phyloP scores from a whole-genome alignment of 1,139 yeast species.

The Hyphopichia burtonii region DNA sequence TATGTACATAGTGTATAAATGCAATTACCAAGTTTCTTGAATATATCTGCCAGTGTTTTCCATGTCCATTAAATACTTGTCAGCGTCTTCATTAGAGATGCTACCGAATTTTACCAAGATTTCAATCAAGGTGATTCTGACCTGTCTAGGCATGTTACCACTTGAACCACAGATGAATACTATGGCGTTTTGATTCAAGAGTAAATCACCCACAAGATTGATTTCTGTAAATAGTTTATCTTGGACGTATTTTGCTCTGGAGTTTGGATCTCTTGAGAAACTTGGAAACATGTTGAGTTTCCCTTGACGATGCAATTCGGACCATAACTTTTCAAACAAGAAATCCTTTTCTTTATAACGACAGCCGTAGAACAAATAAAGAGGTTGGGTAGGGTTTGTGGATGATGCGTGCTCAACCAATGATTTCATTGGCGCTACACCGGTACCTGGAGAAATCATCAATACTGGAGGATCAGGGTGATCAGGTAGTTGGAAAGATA shows the following conservation, averaged over 20 bases:
- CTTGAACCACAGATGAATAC: conserved; percentile 88
- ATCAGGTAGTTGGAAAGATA: conserved; percentile 26
- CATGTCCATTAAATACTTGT: conserved; percentile 51
- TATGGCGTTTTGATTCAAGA: conserved; percentile 55
- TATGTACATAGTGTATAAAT: conserved; percentile 3
- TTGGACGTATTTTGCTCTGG: conserved; percentile 64
- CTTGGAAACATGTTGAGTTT: conserved; percentile 48
- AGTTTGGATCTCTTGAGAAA: conserved; percentile 58
- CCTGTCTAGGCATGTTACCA: conserved; percentile 94
- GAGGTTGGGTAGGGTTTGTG: conserved; percentile 14
- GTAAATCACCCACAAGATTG: conserved; percentile 46
- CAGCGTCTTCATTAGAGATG: conserved; percentile 46
- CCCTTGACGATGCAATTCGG: conserved; percentile 24
- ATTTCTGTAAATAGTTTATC: conserved; percentile 57
- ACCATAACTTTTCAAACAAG: conserved; percentile 60
- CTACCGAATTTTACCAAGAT: conserved; percentile 47
- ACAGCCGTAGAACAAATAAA: conserved; percentile 74
- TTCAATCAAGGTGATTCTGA: conserved; percentile 70
- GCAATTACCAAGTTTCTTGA: conserved; percentile 6
- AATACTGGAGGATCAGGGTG: conserved; percentile 50
- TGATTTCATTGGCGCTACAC: conserved; percentile 85
- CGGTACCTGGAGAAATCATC: conserved; percentile 88
- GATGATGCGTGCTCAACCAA: conserved; percentile 40
- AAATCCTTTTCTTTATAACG: conserved; percentile 67
- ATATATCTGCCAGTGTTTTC: conserved; percentile 45